Conservation (phyloP, 2,329 filamentous ascomycete species). For the Exophiala sp. region DNA sequence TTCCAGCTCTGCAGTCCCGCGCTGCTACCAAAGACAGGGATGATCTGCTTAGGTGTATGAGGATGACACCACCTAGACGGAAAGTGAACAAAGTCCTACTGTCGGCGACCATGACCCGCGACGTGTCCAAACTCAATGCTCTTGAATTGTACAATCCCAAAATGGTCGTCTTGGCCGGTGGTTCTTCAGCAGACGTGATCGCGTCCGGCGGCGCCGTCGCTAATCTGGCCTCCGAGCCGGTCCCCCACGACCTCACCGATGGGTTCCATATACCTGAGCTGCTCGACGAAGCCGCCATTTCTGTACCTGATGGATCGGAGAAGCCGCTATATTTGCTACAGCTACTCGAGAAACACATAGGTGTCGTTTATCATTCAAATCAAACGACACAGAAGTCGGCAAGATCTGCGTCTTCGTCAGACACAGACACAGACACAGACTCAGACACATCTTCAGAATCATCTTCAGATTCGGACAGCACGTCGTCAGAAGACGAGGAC, state of each 20-base stretch:
- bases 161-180: constrained; percentile 51
- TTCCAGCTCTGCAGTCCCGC: constrained; percentile 70
- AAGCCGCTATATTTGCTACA: constrained; percentile 83
- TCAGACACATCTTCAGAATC: constrained; percentile 29
- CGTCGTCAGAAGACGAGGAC: constrained; percentile 27
- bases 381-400: neutral
- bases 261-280: constrained; percentile 56
- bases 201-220: constrained; percentile 11
- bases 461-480: constrained; percentile 27
- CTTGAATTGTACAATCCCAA: constrained; percentile 58
- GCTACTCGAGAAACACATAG: constrained; percentile 55
- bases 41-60: constrained; percentile 71
- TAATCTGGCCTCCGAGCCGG: constrained; percentile 14
- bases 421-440: constrained; percentile 26
- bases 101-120: constrained; percentile 92
- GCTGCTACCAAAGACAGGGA: constrained; percentile 82
- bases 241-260: constrained; percentile 42
- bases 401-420: constrained; percentile 13
- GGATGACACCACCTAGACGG: constrained; percentile 66
- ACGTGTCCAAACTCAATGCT: constrained; percentile 79
- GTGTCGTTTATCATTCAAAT: neutral
- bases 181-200: constrained; percentile 23
- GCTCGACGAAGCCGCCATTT: constrained; percentile 60
- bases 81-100: constrained; percentile 60
- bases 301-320: constrained; percentile 61